Evolutionary conservation across 1,284 basidiomycete species (phyloP).

Genomic region (Sphagnurus paluster): DNA sequence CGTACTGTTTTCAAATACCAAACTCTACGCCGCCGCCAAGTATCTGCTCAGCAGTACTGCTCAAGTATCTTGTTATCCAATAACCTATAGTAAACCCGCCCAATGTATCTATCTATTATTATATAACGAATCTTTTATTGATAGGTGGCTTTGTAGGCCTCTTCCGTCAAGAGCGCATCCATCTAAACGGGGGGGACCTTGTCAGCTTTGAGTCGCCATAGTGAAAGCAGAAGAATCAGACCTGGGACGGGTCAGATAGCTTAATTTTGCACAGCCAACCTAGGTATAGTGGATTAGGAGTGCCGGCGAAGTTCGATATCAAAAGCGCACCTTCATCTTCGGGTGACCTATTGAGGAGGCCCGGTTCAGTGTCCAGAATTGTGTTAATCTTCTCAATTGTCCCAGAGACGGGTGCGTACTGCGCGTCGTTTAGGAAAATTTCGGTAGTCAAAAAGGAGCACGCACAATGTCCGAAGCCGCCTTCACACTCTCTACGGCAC

Average conservation of each 20-base stretch:
- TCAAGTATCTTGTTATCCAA: no score
- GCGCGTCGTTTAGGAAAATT: background rate
- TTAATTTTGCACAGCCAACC: conserved; percentile 97
- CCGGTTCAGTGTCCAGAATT: conserved; percentile 67
- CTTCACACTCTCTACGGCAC: conserved; percentile 98
- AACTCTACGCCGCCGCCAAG: no score
- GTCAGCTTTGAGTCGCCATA: background rate
- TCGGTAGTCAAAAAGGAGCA: conserved; percentile 18
- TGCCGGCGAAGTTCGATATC: background rate
- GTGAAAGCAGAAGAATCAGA: no score
- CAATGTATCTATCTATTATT: background rate
- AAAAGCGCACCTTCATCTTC: conserved; percentile 75
- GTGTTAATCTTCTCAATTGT: conserved; percentile 82
- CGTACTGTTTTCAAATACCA: background rate
- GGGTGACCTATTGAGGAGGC: conserved; percentile 88
- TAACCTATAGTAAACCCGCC: background rate
- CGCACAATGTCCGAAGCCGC: conserved; percentile 92
- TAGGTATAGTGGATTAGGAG: conserved; percentile 31
- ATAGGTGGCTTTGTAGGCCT: conserved; percentile 78
- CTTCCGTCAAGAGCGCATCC: conserved; percentile 72
- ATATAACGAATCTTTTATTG: conserved; percentile 40
- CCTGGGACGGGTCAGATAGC: conserved; percentile 76
- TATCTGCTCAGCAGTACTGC: no score
- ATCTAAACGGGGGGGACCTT: conserved; percentile 46
- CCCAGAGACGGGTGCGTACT: conserved; percentile 95